Evolutionary conservation across 345 rosid genomes (phyloP), one percentile per base, ranked within the genome.

Genomic region (Gossypium arboreum): DNA sequence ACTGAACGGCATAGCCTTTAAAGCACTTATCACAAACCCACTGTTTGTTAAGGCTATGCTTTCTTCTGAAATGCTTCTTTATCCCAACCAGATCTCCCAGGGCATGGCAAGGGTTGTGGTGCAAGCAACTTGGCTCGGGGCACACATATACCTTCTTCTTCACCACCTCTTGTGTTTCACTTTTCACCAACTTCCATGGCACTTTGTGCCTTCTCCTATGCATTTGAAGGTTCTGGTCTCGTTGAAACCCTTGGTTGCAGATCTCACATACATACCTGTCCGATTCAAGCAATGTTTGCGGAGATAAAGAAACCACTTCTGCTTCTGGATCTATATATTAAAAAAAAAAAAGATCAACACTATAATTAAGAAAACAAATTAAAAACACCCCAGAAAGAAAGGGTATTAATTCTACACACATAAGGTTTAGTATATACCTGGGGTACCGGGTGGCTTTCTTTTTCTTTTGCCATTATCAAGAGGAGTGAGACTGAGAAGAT

Each of bases 211-310:
- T 81, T 73, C 97, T 83, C 77, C 97, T 64, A 71, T 91, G 97
- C 97, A 91, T 91, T 81, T 91, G 97, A 7, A 91, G 88, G 85
- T 91, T 91, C 82, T 91, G 97, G 81, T 91, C 97, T 70, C 97
- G 80, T 76, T 91, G 94, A 79, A 91, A 91, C 75, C 97, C 97
- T 84, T 91, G 94, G 80, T 88, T 91, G 68, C 97, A 91, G 91
- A 90, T 91, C 92, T 91, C 97, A 73, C 97, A 91, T 16, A 91
- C 85, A 77, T 91, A 91, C 74, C 91, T 83, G 73, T 88, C 92
- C 47, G 97, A 91, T 79, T 91, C 97, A 45, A 91, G 82, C 27
- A 91, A 78, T 11, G 92, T 91, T 81, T 81, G 83, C 2, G 97
- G 94, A 9, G 97, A 88, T 57, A 91, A 69, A 68, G 94, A 88